Conservation (phyloP, 228 moss, liverwort and hornwort genomes). For the Sphagnum magellanicum region DNA sequence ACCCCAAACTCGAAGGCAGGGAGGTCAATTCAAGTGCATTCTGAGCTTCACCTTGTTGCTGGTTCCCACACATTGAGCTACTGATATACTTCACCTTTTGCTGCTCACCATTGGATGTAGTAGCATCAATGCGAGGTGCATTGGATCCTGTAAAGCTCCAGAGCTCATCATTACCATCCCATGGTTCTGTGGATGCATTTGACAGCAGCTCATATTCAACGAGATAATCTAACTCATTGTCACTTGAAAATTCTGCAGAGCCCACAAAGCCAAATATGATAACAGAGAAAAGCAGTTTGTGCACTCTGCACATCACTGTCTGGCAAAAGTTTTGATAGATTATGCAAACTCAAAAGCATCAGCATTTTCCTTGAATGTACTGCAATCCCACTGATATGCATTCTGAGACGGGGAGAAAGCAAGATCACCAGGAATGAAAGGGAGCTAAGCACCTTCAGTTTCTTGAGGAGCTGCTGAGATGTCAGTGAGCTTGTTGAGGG, state of each 20-base stretch:
- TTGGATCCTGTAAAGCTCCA: constrained; percentile 69
- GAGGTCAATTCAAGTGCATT: constrained; percentile 22
- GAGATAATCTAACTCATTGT: constrained; percentile 78
- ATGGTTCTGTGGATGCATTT: constrained; percentile 91
- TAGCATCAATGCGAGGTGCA: constrained; percentile 28
- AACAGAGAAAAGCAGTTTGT: no score
- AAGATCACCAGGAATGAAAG: not conserved
- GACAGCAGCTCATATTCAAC: constrained; percentile 95
- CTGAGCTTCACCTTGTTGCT: constrained; percentile 7
- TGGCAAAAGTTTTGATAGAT: no score
- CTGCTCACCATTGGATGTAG: constrained; percentile 25
- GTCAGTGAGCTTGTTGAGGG: constrained; percentile 24
- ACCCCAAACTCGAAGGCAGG: constrained; percentile 18
- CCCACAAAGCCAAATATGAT: not conserved
- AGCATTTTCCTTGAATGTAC: no score
- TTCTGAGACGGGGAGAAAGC: not conserved
- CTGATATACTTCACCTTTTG: constrained; percentile 6
- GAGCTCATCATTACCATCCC: constrained; percentile 90
- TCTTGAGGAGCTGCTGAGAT: constrained; percentile 21
- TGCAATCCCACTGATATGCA: no score
- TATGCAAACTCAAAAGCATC: no score
- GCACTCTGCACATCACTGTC: no score
- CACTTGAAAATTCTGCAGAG: constrained; percentile 67
- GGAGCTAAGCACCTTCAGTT: constrained; percentile 22
- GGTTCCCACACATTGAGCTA: constrained; percentile 7